Evolutionary conservation across 1,284 basidiomycete species (phyloP), one percentile per base, ranked within the genome.

Genomic region (Rhodofomes roseus): DNA sequence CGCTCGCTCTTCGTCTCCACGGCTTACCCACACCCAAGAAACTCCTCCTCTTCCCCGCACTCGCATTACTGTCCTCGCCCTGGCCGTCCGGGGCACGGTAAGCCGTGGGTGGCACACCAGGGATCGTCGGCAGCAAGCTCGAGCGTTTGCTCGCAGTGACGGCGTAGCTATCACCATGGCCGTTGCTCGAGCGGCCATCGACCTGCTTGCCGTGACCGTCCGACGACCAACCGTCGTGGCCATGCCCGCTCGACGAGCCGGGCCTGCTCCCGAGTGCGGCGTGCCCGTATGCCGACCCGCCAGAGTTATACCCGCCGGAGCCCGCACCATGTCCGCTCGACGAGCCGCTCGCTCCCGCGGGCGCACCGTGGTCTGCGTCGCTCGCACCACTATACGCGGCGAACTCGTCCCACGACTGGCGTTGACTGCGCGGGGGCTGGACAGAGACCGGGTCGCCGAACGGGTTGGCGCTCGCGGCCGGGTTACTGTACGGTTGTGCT

Each of bases 121-220:
- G 55, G 53, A 67, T 63, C 1, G 70, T 67, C 2, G 68, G 70
- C 16, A 70, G 62, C 43, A 70, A 51, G 37, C 68, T 70, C 12
- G 66, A 70, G 16, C 63, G 66, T 60, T 23, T 61, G 57, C 16
- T 9, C 22, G 43, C 58, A 36, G 11, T 52, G 14, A 34, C 5
- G 31, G 4, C 11, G 31, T 34, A 34, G 31, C 31, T 11, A 11
- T 43, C 55, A 2, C 34, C 54, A 20, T 40, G 54, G 12, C 39
- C 39, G 18, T 27, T 54, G 37, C 52, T 31, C 37, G 52, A 37
- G 20, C 39, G 57, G 22, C 51, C 55, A 50, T 34, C 31, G 5
- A 11, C 31, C 31, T 34, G 31, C 31, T 34, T 34, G 11, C 31
- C 31, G 11, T 66, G 68, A 1, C 64, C 65, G 52, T 65, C 55